Evolutionary conservation across 1,139 yeast species (phyloP).

Genomic region (Wickerhamomyces sp.): DNA sequence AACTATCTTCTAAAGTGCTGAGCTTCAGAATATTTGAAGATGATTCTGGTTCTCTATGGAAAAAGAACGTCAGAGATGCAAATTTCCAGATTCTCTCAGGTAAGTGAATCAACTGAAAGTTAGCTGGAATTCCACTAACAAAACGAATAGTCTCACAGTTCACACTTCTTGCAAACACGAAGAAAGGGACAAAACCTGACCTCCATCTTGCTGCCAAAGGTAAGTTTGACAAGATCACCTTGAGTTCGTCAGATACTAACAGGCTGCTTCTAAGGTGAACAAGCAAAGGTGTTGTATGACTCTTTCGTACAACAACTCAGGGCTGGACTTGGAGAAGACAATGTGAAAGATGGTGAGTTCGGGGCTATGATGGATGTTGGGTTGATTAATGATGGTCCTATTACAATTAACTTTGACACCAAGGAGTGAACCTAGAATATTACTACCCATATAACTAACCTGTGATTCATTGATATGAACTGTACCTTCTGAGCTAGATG

Average conservation of each 20-base stretch:
- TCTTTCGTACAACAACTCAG: conserved; percentile 46
- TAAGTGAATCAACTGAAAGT: too few relatives aligned
- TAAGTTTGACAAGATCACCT: conserved; percentile 2
- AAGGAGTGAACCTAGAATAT: conserved; percentile 19
- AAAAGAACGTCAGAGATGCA: conserved; percentile 44
- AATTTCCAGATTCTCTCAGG: conserved; percentile 53
- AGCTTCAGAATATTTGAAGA: conserved; percentile 72
- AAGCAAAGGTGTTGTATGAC: conserved; percentile 66
- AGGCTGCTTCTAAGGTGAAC: conserved; percentile 30
- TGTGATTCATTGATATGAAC: too few relatives aligned
- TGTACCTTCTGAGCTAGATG: too few relatives aligned
- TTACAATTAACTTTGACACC: conserved; percentile 33
- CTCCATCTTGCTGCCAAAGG: conserved; percentile 87
- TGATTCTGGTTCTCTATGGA: conserved; percentile 54
- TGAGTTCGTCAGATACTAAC: neutral
- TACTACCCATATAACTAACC: too few relatives aligned
- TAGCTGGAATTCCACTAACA: too few relatives aligned
- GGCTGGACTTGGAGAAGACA: conserved; percentile 51
- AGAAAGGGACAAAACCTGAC: conserved; percentile 91
- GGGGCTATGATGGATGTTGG: conserved; percentile 98
- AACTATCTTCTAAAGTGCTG: conserved; percentile 61
- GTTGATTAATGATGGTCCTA: conserved; percentile 64
- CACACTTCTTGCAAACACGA: conserved; percentile 77
- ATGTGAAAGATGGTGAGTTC: conserved; percentile 81
- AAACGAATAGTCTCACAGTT: conserved; percentile 70